phyloP scores from a whole-genome alignment of 208 protist species.

The Trypanosoma grayi region DNA sequence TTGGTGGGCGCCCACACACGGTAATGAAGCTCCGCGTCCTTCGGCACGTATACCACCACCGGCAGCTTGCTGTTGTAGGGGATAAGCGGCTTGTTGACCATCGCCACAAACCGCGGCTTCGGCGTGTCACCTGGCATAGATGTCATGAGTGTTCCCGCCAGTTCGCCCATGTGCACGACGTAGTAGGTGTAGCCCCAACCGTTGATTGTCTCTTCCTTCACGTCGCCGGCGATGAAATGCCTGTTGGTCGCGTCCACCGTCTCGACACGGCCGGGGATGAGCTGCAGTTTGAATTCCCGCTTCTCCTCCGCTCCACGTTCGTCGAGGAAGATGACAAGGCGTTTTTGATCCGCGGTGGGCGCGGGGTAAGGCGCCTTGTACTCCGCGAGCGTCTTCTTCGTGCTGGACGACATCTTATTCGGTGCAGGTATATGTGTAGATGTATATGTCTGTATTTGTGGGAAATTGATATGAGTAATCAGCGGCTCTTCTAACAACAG shows the following conservation, averaged over 20 bases:
- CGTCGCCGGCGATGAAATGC: slow-evolving; percentile 35
- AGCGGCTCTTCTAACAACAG: too few relatives aligned
- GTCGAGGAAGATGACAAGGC: slow-evolving; percentile 71
- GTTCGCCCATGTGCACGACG: slow-evolving; percentile 7
- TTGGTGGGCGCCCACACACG: slow-evolving; percentile 19
- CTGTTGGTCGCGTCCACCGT: slow-evolving; percentile 46
- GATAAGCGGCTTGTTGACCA: slow-evolving; percentile 11
- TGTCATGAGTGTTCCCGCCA: neutral
- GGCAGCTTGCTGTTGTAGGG: slow-evolving; percentile 33
- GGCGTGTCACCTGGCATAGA: neutral
- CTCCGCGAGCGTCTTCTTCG: slow-evolving; percentile 36
- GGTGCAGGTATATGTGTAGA: slow-evolving; percentile 6
- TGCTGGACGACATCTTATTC: neutral
- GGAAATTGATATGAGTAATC: too few relatives aligned
- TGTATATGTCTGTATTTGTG: neutral
- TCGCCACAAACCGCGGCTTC: slow-evolving; percentile 9
- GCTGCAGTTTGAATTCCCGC: slow-evolving; percentile 55
- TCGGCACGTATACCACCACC: slow-evolving; percentile 35
- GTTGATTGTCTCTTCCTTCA: slow-evolving; percentile 49
- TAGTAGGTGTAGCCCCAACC: slow-evolving; percentile 49
- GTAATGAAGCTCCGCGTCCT: slow-evolving; percentile 23
- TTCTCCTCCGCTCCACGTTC: slow-evolving; percentile 41
- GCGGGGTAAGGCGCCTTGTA: slow-evolving; percentile 66
- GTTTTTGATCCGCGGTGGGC: slow-evolving; percentile 48
- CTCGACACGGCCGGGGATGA: slow-evolving; percentile 55